These are phyloP conservation scores for Helenozyma rhizophorensis DNA, from an alignment of 805 yeast genomes.

Conservation along the genomic window DNA sequence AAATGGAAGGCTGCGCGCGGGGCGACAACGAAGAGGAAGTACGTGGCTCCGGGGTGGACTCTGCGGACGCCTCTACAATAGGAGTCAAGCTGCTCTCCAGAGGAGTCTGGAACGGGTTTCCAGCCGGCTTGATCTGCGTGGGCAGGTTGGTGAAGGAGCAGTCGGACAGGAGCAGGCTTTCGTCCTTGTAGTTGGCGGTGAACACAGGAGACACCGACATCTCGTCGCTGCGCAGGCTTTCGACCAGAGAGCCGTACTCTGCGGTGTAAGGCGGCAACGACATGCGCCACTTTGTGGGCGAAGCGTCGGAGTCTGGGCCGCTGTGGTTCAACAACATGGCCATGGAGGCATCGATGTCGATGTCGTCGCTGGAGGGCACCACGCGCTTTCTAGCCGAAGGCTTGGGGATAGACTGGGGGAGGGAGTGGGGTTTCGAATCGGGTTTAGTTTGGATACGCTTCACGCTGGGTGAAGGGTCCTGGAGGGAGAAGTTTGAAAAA, in stretches of 20 bases:
- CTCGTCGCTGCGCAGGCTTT: constrained; percentile 35
- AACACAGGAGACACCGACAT: constrained; percentile 32
- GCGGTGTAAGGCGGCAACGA: not conserved
- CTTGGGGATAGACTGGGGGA: constrained; percentile 10
- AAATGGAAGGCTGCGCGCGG: constrained; percentile 1
- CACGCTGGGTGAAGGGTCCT: not conserved
- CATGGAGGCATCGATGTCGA: constrained; percentile 45
- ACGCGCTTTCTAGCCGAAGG: no score
- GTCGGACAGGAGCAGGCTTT: constrained; percentile 36
- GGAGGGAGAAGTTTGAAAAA: not conserved
- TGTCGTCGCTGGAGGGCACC: constrained; percentile 18
- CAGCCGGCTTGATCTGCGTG: constrained; percentile 2
- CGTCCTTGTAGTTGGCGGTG: constrained; percentile 29
- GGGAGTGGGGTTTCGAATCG: constrained; percentile 4
- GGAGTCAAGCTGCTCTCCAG: constrained; percentile 17
- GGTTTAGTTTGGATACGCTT: no score
- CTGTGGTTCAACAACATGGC: constrained; percentile 30
- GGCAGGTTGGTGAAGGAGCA: constrained; percentile 19
- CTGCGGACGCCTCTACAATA: constrained; percentile 19
- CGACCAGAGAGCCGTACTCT: constrained; percentile 35
- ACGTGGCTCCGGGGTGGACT: constrained; percentile 15
- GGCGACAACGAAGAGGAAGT: constrained; percentile 1
- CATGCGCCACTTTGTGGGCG: constrained; percentile 6
- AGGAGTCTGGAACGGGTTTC: constrained; percentile 2
- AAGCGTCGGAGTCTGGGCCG: constrained; percentile 3